phyloP scores from a whole-genome alignment of 1,139 yeast genomes.

The Protomyces macrosporus region DNA sequence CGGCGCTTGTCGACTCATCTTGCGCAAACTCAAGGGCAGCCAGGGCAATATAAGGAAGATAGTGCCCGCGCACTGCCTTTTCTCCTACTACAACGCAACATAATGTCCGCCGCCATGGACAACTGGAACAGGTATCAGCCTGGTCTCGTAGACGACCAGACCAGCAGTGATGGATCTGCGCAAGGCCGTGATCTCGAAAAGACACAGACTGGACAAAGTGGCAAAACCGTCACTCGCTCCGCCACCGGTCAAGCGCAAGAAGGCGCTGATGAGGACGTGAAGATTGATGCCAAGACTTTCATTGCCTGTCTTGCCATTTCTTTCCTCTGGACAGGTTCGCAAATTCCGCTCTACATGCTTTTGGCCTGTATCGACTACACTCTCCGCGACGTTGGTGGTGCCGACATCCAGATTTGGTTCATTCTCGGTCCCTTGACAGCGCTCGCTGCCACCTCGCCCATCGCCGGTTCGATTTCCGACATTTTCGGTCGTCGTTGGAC shows the following conservation, averaged over 20 bases:
- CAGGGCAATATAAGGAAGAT: no score
- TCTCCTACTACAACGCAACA: background rate
- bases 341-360: constrained; percentile 22
- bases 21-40: no score
- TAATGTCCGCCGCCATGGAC: background rate
- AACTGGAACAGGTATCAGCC: background rate
- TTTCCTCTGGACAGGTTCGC: constrained; percentile 25
- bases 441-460: constrained; percentile 40
- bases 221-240: constrained; percentile 3
- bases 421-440: constrained; percentile 18
- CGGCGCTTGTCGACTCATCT: no score
- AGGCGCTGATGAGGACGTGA: constrained; percentile 21
- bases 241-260: constrained; percentile 22
- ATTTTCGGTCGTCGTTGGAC: constrained; percentile 57
- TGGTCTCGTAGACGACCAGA: background rate
- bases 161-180: background rate
- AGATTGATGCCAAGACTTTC: constrained; percentile 16
- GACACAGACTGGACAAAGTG: constrained; percentile 11
- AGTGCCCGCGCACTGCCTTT: no score
- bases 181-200: constrained; percentile 6
- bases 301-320: constrained; percentile 24
- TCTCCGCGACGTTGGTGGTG: constrained; percentile 21
- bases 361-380: constrained; percentile 18
- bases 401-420: constrained; percentile 17
- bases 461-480: constrained; percentile 56